phyloP scores from a whole-genome alignment of 2,329 filamentous ascomycete species.

The Cadophora malorum region DNA sequence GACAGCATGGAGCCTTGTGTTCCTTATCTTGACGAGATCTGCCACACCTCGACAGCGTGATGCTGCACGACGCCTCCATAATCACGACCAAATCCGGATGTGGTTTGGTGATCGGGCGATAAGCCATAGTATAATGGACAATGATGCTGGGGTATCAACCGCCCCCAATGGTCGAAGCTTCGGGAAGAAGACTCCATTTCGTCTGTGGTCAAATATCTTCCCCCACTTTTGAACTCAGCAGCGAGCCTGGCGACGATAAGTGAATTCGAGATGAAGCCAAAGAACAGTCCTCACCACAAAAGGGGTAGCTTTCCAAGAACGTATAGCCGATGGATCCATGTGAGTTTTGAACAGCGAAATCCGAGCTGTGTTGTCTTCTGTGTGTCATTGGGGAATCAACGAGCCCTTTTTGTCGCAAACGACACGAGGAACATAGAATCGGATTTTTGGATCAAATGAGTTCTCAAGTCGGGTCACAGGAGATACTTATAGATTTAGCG shows the following conservation, averaged over 20 bases:
- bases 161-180: background rate
- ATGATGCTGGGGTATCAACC: background rate
- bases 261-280: too few species aligned
- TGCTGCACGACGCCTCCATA: background rate
- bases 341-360: too few species aligned
- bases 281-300: too few species aligned
- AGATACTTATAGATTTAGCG: background rate
- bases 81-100: background rate
- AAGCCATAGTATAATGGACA: background rate
- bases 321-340: too few species aligned
- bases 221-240: too few species aligned
- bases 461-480: background rate
- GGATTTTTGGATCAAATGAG: background rate
- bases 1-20: background rate
- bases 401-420: background rate
- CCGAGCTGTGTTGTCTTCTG: too few species aligned
- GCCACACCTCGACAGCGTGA: background rate
- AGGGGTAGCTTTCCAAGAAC: too few species aligned
- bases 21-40: conserved; percentile 8
- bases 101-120: conserved; percentile 1
- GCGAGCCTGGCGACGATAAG: too few species aligned
- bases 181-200: background rate
- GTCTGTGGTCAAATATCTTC: too few species aligned
- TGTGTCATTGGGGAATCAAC: too few species aligned
- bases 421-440: background rate